Base-by-base conservation (phyloP, 257 asterid genomes). In the Jacaranda copaia region DNA sequence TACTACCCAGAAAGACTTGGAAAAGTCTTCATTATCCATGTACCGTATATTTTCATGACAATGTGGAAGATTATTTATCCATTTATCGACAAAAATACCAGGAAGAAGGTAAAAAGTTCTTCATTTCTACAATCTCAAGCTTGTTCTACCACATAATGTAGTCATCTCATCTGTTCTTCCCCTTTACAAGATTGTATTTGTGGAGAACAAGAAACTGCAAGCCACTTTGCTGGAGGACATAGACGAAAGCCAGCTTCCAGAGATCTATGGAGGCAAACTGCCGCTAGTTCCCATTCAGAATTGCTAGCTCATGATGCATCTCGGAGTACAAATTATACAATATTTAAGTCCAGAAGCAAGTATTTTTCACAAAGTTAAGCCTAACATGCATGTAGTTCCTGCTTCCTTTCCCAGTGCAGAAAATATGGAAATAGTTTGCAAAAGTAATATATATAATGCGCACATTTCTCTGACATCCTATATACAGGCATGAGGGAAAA, bases 1-100 rank as follows among this genome's bases (percentile, higher is more conserved):
- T 89, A 85, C 72, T 91, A 95, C 83, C 99, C 99, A 0, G 99
- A 93, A 78, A 95, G 98, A 67, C 93, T 93, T 3, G 94, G 96
- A 53, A 87, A 87, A 75, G 8, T 85, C 62, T 78, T 82, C 71
- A 39, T 91, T 10, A 62, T 93, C 57, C 87, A 93, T 15, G 94
- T 77, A 6, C 98, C 99, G 7, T 82, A 75, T 52, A 43, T 93
- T 25, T 92, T 91, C 75, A 85, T 82, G 91, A 63, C 89, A 9
- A 68, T 86, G 61, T 95, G 97, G 97, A 95, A 90, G 84, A 69
- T 91, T 14, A 14, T 95, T 16, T 85, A 38, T 76, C 99, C 97
- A 14, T 84, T 91, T 76, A 89, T 95, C n/a, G 98, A 95, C 91
- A 70, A 77, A 55, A 84, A 87, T 36, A 95, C 99, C 67, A 89